Percentiles rank a stretch among this genome's conserved stretches.
phyloP scores from a whole-genome alignment of 371 early-diverging fungal genomes.

The Fennellomyces sp. region DNA sequence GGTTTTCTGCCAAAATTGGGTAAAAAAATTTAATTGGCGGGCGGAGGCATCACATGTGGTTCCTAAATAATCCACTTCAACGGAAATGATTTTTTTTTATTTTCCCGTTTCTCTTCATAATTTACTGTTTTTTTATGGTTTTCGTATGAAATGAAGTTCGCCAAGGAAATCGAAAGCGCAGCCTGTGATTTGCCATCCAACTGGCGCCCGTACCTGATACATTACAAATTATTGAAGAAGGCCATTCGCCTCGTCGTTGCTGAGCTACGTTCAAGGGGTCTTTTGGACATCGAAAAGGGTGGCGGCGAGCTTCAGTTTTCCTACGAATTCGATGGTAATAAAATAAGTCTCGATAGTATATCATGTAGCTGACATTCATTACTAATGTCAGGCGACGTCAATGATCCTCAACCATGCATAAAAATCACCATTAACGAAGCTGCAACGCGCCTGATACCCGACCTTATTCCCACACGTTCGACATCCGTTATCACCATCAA shows the following conservation, averaged over 20 bases:
- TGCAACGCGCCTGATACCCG: slow-evolving; percentile 1
- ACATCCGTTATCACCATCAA: slow-evolving; percentile 42
- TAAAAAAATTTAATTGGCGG: slow-evolving; percentile 5
- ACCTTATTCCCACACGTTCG: slow-evolving; percentile 2
- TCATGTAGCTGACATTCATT: not conserved
- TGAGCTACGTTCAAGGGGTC: slow-evolving; percentile 44
- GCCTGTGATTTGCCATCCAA: slow-evolving; percentile 68
- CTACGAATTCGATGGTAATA: slow-evolving; percentile 17
- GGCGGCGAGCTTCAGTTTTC: slow-evolving; percentile 1
- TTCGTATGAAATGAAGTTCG: slow-evolving; percentile 71
- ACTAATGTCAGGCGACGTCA: slow-evolving; percentile 20
- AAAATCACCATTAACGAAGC: slow-evolving; percentile 34
- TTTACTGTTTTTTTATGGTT: not conserved
- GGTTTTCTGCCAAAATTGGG: slow-evolving; percentile 3
- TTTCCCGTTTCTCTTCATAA: not conserved
- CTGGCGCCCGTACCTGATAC: slow-evolving; percentile 68
- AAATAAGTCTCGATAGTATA: not conserved
- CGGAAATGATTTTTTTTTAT: too few species aligned
- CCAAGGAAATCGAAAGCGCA: slow-evolving; percentile 67
- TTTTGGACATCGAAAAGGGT: slow-evolving; percentile 3
- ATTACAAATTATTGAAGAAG: slow-evolving; percentile 69
- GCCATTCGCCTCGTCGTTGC: slow-evolving; percentile 61
- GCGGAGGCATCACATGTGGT: slow-evolving; percentile 9
- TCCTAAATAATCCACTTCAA: too few species aligned
- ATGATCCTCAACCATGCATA: slow-evolving; percentile 40